phyloP scores from a whole-genome alignment of 805 yeast genomes.

The Candida xyloterini region DNA sequence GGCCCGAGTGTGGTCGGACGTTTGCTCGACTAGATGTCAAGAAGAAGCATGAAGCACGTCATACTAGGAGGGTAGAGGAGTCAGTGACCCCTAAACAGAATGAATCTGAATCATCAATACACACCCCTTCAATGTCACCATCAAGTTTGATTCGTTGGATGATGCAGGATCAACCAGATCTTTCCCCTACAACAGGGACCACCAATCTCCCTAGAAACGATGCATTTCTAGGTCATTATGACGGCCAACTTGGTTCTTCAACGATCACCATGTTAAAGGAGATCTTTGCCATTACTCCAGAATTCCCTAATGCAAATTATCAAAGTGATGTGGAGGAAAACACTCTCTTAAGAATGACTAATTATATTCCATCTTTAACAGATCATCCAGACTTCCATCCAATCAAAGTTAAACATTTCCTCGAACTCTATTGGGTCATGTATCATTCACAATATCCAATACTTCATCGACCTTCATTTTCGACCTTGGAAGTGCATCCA shows the following conservation, averaged over 20 bases:
- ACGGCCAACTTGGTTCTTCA: constrained; percentile 20
- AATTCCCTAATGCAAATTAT: constrained; percentile 23
- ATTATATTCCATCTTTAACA: constrained; percentile 19
- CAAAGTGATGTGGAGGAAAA: constrained; percentile 21
- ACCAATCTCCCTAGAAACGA: constrained; percentile 13
- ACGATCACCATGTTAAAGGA: constrained; percentile 22
- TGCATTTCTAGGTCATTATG: constrained; percentile 18
- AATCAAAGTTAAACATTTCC: constrained; percentile 20
- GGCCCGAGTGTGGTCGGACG: constrained; percentile 47
- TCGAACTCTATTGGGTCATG: constrained; percentile 47
- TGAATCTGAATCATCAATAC: neutral
- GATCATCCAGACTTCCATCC: constrained; percentile 21
- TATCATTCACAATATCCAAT: constrained; percentile 56
- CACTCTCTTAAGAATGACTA: constrained; percentile 16
- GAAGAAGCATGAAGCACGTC: constrained; percentile 40
- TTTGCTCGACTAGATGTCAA: constrained; percentile 54
- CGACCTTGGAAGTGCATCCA: constrained; percentile 49
- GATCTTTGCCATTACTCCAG: constrained; percentile 24
- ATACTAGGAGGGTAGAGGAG: constrained; percentile 16
- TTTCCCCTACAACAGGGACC: constrained; percentile 6
- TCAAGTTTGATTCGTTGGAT: constrained; percentile 21
- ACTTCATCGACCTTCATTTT: constrained; percentile 46
- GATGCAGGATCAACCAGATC: constrained; percentile 17
- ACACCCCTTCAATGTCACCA: constrained; percentile 8
- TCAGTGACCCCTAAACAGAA: neutral